Evolutionary conservation across 805 yeast genomes (phyloP), one percentile per base, ranked within the genome.

Genomic region (Brettanomyces anomalus): DNA sequence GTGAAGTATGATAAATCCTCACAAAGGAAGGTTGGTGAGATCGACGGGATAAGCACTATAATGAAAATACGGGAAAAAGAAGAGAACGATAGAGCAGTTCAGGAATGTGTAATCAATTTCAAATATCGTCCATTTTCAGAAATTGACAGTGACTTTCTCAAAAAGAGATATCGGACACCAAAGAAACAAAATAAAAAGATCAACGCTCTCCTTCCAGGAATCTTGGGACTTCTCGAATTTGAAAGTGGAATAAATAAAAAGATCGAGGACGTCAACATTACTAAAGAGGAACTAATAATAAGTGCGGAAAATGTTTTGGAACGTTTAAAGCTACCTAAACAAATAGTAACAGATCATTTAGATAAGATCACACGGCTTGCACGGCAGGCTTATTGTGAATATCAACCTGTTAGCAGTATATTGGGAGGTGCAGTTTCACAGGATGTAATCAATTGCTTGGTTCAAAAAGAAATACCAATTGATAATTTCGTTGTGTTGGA

Each of bases 401-500:
- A 84, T 50, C 73, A 87, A 10, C 96, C 97, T 1, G 80, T 81
- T 0, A 78, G 93, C 4, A 94, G 97, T 0, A 75, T 93, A 2
- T 51, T 90, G 5, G 98, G 97, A 5, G 98, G 97, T 1, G 72
- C 86, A 1, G 62, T 90, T 19, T 84, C 95, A 2, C 98, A 93
- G 62, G 96, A 89, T 58, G 81, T 87, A 13, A 83, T 93, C 37
- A 93, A 93, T 63, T 77, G 72, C 43, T 61, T 90, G 41, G 82
- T 93, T 36, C 75, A 76, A 50, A 77, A 80, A 50, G 88, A 85
- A 52, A 70, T 79, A 35, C 95, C 97, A 3, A 69, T 89, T 33
- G 89, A 87, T 57, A 93, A 93, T 57, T 69, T 85, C 41, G 69
- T 85, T 49, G 64, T 90, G 1, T 69, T 89, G 33, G 96, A 93